Conservation (phyloP, 2,329 filamentous ascomycete genomes). For the Hypocrella siamensis region DNA sequence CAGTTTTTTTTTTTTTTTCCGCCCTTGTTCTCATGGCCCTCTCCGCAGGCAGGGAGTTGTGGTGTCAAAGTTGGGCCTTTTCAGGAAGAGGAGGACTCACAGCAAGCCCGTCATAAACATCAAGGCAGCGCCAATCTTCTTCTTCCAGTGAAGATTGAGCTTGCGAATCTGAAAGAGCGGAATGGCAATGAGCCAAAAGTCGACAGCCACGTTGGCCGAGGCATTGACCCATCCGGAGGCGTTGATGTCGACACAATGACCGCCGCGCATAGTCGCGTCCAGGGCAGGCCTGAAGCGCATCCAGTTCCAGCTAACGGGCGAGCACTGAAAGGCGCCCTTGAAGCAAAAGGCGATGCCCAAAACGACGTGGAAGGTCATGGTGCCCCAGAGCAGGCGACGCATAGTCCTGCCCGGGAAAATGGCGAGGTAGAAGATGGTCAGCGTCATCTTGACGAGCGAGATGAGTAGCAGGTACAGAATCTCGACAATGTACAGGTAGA, state of each 20-base stretch:
- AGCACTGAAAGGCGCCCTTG: not conserved
- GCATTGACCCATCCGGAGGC: not conserved
- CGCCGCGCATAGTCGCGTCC: not conserved
- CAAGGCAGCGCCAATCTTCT: constrained; percentile 2
- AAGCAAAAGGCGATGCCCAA: not conserved
- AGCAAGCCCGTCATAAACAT: constrained; percentile 3
- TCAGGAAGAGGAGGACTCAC: too few species aligned
- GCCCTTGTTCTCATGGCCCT: not conserved
- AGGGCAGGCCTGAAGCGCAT: not conserved
- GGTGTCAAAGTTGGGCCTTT: not conserved
- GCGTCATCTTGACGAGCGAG: not conserved
- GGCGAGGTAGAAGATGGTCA: constrained; percentile 3
- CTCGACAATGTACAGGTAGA: constrained; percentile 1
- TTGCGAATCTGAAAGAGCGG: constrained; percentile 1
- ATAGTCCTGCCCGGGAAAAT: constrained; percentile 1
- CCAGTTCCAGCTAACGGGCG: not conserved
- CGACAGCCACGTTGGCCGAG: not conserved
- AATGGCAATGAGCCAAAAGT: constrained; percentile 2
- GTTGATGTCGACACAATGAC: not conserved
- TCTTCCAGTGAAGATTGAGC: constrained; percentile 3
- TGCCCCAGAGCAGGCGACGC: constrained; percentile 1
- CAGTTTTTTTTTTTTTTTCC: too few species aligned
- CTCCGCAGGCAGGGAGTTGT: not conserved
- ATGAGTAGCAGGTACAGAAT: not conserved
- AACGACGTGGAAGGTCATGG: constrained; percentile 1